Evolutionary conservation across 164 flowering plant genomes (phyloP).

Genomic region (Magnolia officinalis): DNA sequence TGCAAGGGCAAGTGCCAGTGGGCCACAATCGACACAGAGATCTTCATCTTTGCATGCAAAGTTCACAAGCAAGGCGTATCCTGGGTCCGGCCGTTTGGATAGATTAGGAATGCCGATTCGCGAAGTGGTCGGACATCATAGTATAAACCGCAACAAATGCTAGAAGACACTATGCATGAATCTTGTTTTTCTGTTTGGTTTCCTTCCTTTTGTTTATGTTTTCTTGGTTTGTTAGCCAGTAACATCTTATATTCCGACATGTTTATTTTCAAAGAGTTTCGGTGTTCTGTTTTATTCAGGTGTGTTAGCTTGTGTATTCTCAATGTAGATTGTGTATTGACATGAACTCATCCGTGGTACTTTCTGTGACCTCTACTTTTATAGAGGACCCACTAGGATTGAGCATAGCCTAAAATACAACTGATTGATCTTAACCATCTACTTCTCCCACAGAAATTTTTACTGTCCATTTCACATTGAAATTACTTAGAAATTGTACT

Average conservation of each 20-base stretch:
- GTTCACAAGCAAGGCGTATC: constrained; percentile 15
- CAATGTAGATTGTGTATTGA: too few species aligned
- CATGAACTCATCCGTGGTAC: too few species aligned
- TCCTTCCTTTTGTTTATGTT: neutral
- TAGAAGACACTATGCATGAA: constrained; percentile 2
- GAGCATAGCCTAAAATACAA: too few species aligned
- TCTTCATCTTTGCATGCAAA: constrained; percentile 6
- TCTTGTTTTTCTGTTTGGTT: neutral
- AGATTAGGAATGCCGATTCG: constrained; percentile 68
- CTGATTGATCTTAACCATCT: too few species aligned
- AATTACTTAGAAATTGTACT: too few species aligned
- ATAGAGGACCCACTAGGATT: too few species aligned
- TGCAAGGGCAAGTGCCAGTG: neutral
- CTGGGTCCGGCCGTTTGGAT: constrained; percentile 55
- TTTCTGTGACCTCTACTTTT: too few species aligned
- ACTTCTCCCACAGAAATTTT: too few species aligned
- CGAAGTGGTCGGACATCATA: constrained; percentile 21
- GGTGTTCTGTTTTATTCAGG: too few species aligned
- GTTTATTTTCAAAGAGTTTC: neutral
- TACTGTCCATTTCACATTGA: too few species aligned
- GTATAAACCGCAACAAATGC: constrained; percentile 22
- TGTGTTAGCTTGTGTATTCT: too few species aligned
- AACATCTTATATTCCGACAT: neutral
- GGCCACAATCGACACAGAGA: neutral
- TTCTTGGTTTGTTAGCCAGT: constrained; percentile 1